A percentile compares a stretch with the other conserved stretches of the same genome.
Conservation (phyloP, 2,329 filamentous ascomycete species). For the Bipolaris sorokiniana region DNA sequence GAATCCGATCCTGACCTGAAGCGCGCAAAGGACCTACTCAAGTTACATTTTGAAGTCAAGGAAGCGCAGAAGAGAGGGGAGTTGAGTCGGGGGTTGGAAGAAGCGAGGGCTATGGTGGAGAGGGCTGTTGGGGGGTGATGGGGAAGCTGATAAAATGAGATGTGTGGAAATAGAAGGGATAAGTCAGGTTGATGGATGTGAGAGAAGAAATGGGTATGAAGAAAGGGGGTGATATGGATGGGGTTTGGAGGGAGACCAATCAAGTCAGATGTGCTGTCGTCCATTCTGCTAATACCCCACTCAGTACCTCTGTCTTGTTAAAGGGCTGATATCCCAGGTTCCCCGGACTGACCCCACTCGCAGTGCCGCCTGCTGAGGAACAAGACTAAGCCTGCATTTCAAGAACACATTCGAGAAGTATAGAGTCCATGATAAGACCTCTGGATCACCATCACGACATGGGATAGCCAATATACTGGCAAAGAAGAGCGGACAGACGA, state of each 20-base stretch:
- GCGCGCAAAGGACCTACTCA: constrained; percentile 64
- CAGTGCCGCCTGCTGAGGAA: background rate
- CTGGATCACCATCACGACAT: background rate
- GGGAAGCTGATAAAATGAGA: background rate
- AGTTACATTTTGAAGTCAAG: constrained; percentile 63
- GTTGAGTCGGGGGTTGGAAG: constrained; percentile 56
- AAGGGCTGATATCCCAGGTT: background rate
- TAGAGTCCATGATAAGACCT: background rate
- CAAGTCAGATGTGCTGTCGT: too few relatives aligned
- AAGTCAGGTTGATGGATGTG: too few relatives aligned
- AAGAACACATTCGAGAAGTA: background rate
- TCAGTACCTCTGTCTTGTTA: background rate
- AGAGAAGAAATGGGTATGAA: too few relatives aligned
- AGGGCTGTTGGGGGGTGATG: constrained; percentile 38
- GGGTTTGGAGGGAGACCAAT: too few relatives aligned
- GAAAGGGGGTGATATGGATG: too few relatives aligned
- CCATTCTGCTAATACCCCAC: too few relatives aligned
- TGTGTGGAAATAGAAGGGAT: background rate
- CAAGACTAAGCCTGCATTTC: background rate
- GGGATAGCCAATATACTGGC: background rate
- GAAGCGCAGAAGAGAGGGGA: constrained; percentile 56
- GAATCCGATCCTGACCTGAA: constrained; percentile 54
- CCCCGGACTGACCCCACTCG: background rate
- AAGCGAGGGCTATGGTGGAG: constrained; percentile 58
- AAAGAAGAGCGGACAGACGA: background rate